Evolutionary conservation across 176 grass and related monocot species (phyloP).

Genomic region (Paspalum notatum): DNA sequence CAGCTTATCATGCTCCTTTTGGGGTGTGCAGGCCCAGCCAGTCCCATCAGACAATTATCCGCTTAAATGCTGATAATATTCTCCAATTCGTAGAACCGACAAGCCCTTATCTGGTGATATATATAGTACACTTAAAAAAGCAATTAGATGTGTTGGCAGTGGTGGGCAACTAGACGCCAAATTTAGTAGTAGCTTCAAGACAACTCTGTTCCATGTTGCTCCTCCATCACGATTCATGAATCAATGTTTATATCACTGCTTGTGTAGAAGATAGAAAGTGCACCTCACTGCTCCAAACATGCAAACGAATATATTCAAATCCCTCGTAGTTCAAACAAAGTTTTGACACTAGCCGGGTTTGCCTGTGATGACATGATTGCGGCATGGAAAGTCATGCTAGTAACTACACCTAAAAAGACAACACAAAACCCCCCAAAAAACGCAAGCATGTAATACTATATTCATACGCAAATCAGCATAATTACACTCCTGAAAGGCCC

Average conservation of each 20-base stretch:
- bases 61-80: not conserved
- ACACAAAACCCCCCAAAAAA: not conserved
- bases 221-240: not conserved
- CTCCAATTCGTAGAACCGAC: constrained; percentile 4
- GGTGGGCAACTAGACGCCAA: not conserved
- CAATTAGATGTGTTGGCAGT: not conserved
- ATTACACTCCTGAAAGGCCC: constrained; percentile 10
- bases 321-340: not conserved
- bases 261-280: not conserved
- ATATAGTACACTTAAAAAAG: not conserved
- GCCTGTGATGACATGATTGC: not conserved
- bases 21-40: not conserved
- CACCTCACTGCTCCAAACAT: not conserved
- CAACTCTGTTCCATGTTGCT: not conserved
- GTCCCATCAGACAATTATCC: constrained; percentile 30
- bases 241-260: not conserved
- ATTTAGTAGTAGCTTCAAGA: not conserved
- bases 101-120: constrained; percentile 17
- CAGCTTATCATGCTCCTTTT: not conserved
- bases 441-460: not conserved
- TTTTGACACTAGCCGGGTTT: not conserved
- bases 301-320: not conserved
- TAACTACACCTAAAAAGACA: not conserved
- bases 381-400: not conserved
- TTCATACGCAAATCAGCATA: not conserved